Conservation (phyloP, 805 yeast species). For the Candida krabiensis region DNA sequence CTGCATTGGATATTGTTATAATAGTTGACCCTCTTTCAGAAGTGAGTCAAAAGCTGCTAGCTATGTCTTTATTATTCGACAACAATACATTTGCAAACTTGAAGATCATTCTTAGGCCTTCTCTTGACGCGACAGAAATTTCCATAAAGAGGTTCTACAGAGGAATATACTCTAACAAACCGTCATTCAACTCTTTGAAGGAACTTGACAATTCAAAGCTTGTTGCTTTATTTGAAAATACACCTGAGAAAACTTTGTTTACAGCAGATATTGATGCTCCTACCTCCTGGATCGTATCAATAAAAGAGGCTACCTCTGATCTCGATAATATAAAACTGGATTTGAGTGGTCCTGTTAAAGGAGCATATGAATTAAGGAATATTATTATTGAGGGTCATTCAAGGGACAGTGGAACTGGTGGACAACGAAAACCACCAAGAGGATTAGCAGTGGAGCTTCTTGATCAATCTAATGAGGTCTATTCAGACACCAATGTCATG, state of each 20-base stretch:
- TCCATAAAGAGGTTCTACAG: slow-evolving; percentile 61
- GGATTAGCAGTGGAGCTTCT: slow-evolving; percentile 51
- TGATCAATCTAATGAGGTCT: slow-evolving; percentile 18
- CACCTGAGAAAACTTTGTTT: slow-evolving; percentile 55
- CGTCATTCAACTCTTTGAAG: slow-evolving; percentile 34
- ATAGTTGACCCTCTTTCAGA: slow-evolving; percentile 75
- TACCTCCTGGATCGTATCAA: slow-evolving; percentile 63
- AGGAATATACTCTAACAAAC: slow-evolving; percentile 38
- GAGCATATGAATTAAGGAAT: slow-evolving; percentile 49
- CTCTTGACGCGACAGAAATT: slow-evolving; percentile 35
- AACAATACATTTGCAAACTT: slow-evolving; percentile 52
- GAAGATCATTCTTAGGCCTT: slow-evolving; percentile 59
- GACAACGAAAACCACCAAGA: slow-evolving; percentile 43
- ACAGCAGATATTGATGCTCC: slow-evolving; percentile 62
- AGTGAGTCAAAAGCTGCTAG: slow-evolving; percentile 59
- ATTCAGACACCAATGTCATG: slow-evolving; percentile 69
- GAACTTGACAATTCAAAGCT: slow-evolving; percentile 24
- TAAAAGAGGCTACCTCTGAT: slow-evolving; percentile 54
- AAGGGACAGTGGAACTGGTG: slow-evolving; percentile 37
- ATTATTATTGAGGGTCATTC: slow-evolving; percentile 74
- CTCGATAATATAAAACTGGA: slow-evolving; percentile 57
- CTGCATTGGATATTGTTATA: slow-evolving; percentile 51
- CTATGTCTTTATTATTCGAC: slow-evolving; percentile 39
- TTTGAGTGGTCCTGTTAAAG: slow-evolving; percentile 42
- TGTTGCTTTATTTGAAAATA: slow-evolving; percentile 38